Percentiles rank a stretch among this genome's conserved stretches.
These are phyloP conservation scores for Usnea hakonensis DNA, from an alignment of 495 filamentous ascomycete species.

Conservation along the genomic window DNA sequence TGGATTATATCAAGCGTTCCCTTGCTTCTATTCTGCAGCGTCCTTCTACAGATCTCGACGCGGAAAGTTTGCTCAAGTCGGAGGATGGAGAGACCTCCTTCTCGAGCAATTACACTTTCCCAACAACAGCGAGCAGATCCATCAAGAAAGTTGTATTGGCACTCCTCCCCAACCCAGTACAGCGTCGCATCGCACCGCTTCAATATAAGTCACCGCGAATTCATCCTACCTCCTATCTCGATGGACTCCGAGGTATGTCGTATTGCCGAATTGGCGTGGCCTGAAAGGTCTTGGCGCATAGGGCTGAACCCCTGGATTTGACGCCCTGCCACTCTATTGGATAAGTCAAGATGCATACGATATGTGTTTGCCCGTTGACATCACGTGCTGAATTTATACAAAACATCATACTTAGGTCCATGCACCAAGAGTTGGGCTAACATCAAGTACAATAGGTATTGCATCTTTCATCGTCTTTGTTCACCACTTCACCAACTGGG, in stretches of 20 bases:
- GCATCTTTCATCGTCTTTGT: conserved; percentile 43
- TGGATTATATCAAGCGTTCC: not conserved
- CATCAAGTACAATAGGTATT: conserved; percentile 34
- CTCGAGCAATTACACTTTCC: not conserved
- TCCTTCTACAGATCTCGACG: not conserved
- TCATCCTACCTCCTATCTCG: conserved; percentile 45
- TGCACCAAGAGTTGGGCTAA: not conserved
- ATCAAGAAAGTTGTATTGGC: not conserved
- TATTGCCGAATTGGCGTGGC: too few relatives aligned
- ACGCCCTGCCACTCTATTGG: too few relatives aligned
- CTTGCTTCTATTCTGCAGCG: not conserved
- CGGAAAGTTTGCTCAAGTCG: not conserved
- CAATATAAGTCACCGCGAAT: conserved; percentile 18
- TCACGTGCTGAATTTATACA: too few relatives aligned
- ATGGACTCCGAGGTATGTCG: not conserved
- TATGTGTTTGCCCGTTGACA: too few relatives aligned
- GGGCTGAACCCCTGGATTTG: too few relatives aligned
- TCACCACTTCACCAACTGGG: conserved; percentile 40
- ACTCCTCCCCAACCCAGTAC: not conserved
- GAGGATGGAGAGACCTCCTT: not conserved
- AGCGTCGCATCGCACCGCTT: not conserved
- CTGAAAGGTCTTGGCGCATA: too few relatives aligned
- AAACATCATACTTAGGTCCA: too few relatives aligned
- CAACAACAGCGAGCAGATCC: not conserved
- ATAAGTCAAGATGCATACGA: too few relatives aligned